A percentile compares a stretch with the other conserved stretches of the same genome.
phyloP scores from a whole-genome alignment of 2,329 filamentous ascomycete genomes.

The Paracoccidioides brasiliensis region DNA sequence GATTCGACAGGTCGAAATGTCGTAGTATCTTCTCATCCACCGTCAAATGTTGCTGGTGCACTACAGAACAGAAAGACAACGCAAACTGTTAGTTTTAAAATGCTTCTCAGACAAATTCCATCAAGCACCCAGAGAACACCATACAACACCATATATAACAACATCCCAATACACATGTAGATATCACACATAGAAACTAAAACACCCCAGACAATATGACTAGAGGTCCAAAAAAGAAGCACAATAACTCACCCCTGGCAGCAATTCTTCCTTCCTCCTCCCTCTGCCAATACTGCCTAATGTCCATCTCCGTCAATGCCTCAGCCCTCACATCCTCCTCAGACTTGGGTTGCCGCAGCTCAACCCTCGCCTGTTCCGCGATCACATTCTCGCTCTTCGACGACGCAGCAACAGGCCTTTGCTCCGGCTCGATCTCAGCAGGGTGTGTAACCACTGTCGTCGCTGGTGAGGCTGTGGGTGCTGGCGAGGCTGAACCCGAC shows the following conservation, averaged over 20 bases:
- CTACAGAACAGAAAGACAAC: slow-evolving; percentile 19
- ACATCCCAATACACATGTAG: background rate
- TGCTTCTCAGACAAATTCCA: background rate
- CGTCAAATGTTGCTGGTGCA: slow-evolving; percentile 64
- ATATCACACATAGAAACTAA: background rate
- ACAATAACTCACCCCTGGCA: slow-evolving; percentile 35
- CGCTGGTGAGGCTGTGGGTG: background rate
- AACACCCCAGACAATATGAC: too few species aligned
- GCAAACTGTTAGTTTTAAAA: background rate
- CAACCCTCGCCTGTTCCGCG: slow-evolving; percentile 39
- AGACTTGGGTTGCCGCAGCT: slow-evolving; percentile 20
- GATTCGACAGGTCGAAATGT: slow-evolving; percentile 82
- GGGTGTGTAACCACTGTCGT: background rate
- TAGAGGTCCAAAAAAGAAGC: background rate
- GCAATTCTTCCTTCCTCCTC: slow-evolving; percentile 58
- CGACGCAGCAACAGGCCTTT: slow-evolving; percentile 12
- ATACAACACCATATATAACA: too few species aligned
- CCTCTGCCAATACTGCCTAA: slow-evolving; percentile 63
- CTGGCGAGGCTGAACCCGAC: background rate
- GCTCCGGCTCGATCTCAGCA: slow-evolving; percentile 6
- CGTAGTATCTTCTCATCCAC: slow-evolving; percentile 74
- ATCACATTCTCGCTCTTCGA: slow-evolving; percentile 25
- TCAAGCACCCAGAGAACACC: too few species aligned
- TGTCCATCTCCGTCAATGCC: slow-evolving; percentile 52
- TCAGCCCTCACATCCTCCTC: slow-evolving; percentile 39